Evolutionary conservation across 352 stramenopile genomes (phyloP).

Genomic region (Thraustochytrium sp.): DNA sequence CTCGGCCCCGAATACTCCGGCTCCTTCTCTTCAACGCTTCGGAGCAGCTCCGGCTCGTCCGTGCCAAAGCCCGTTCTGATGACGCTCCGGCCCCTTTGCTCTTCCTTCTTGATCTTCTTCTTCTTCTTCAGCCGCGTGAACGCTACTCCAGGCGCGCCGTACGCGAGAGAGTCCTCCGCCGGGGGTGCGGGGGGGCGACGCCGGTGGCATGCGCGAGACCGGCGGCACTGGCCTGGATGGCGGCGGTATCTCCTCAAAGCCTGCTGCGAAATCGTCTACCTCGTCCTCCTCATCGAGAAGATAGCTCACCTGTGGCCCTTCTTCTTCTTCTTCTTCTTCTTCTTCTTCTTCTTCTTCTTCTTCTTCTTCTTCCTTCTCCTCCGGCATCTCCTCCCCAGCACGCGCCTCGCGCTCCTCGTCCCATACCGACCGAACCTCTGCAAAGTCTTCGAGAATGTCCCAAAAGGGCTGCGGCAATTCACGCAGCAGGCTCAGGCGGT

Average conservation of each 20-base stretch:
- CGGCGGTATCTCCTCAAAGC: neutral
- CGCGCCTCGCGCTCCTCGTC: neutral
- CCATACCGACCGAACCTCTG: neutral
- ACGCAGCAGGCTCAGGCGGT: neutral
- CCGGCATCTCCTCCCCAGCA: neutral
- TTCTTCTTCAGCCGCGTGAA: too few species aligned
- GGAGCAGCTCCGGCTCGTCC: too few species aligned
- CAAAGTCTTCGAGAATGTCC: neutral
- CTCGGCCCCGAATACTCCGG: neutral
- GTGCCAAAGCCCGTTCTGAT: too few species aligned
- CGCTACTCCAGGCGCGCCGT: too few species aligned
- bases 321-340: neutral
- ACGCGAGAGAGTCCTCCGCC: too few species aligned
- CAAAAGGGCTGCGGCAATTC: neutral
- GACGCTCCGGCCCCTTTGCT: too few species aligned
- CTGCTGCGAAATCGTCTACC: neutral
- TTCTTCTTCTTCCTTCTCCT: neutral
- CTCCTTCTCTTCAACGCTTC: too few species aligned
- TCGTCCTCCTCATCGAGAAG: neutral
- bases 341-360: neutral
- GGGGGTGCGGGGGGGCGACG: too few species aligned
- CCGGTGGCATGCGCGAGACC: too few species aligned
- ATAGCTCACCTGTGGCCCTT: too few species aligned
- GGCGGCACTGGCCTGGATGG: neutral
- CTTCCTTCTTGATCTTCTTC: too few species aligned